Conservation (phyloP, 2,329 filamentous ascomycete species). For the Alternaria metachromatica region DNA sequence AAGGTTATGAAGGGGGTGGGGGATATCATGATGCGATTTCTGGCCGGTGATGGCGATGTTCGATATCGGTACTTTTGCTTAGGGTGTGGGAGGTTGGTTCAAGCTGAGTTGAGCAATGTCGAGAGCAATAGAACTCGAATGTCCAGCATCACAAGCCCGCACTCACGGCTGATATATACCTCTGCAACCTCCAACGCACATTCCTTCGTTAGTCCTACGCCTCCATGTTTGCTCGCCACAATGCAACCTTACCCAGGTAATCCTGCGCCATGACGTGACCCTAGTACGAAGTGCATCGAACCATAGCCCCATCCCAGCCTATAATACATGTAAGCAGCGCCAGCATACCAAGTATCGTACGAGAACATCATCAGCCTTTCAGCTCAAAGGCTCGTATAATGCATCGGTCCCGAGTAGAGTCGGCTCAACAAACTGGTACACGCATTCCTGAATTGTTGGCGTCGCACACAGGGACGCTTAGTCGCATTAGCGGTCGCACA, state of each 20-base stretch:
- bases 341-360: neutral
- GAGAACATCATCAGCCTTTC: neutral
- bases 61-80: neutral
- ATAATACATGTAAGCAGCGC: neutral
- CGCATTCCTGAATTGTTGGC: neutral
- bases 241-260: neutral
- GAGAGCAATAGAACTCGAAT: neutral
- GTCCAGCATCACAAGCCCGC: neutral
- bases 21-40: neutral
- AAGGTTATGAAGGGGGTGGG: neutral
- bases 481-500: neutral
- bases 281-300: neutral
- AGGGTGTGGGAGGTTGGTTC: rapidly evolving
- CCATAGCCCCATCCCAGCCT: neutral
- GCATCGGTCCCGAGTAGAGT: neutral
- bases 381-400: neutral
- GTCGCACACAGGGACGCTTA: neutral
- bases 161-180: neutral
- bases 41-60: neutral
- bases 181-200: neutral
- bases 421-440: neutral
- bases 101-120: neutral
- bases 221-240: neutral
- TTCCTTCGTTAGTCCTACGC: neutral
- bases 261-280: neutral